phyloP scores from a whole-genome alignment of 257 asterid genomes.

The Forsythia suspensa region DNA sequence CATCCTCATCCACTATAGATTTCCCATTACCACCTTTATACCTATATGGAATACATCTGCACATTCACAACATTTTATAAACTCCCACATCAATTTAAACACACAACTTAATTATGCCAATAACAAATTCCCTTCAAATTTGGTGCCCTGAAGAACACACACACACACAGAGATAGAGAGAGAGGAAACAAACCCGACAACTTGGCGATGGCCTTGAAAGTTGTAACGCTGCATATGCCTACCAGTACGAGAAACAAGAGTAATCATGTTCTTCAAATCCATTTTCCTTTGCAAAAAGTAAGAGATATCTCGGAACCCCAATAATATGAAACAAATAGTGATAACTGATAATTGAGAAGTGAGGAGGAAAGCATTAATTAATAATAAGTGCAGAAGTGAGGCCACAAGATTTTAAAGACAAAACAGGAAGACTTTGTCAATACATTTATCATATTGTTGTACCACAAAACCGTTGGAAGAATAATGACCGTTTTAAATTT shows the following conservation, averaged over 20 bases:
- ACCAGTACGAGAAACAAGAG: slow-evolving; percentile 78
- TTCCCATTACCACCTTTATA: slow-evolving; percentile 38
- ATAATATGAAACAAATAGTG: not conserved
- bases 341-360: slow-evolving; percentile 7
- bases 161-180: not conserved
- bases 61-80: slow-evolving; percentile 6
- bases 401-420: not conserved
- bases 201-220: slow-evolving; percentile 77
- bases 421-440: slow-evolving; percentile 19
- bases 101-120: not conserved
- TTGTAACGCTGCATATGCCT: slow-evolving; percentile 79
- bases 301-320: slow-evolving; percentile 38
- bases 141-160: too few relatives aligned
- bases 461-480: not conserved
- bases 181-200: slow-evolving; percentile 64
- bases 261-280: slow-evolving; percentile 58
- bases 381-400: slow-evolving; percentile 14
- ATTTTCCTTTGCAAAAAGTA: not conserved
- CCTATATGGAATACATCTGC: slow-evolving; percentile 88
- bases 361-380: slow-evolving; percentile 1
- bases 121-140: not conserved
- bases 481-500: slow-evolving; percentile 20
- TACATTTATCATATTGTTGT: slow-evolving; percentile 28
- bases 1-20: slow-evolving; percentile 55
- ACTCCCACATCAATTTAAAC: not conserved